Base-by-base conservation (phyloP, 441 rosid species). In the Populus hybrid region DNA sequence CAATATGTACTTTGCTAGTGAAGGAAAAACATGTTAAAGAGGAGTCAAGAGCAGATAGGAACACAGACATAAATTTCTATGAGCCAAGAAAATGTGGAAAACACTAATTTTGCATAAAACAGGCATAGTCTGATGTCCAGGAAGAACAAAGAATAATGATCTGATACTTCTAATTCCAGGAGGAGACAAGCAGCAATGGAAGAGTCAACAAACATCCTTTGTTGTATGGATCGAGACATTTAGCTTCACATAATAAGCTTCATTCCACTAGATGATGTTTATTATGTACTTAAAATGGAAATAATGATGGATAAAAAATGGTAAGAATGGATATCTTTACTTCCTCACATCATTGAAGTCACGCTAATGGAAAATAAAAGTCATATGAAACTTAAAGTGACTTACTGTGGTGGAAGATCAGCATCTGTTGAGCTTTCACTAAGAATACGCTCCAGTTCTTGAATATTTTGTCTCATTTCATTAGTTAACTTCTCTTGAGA, bases 371-470 rank as follows among this genome's bases (percentile, higher is more conserved):
- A 78, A 63, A 28, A 50, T 36, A 71, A 64, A 64, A 35, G 29
- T 31, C 61, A 45, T n/a, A 76, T 53, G 61, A 72, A 77, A 69
- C 56, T 74, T 65, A 18, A 38, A 76, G 83, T 23, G 74, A 93
- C 98, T 89, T 92, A 96, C 98, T 71, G 89, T 50, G 83, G 87
- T 74, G 97, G 97, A 85, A 96, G 97, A 83, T 91, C 93, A 81
- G 86, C 77, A 86, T 96, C 99, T 33, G 89, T 89, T 56, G 93
- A 83, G 80, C 93, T 85, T 85, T 89, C 97, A 86, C 94, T 93
- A 74, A 96, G 87, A 83, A 94, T 79, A 29, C 86, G 94, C 90
- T 96, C 99, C 66, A 96, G 73, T 73, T 94, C 98, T 89, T 94
- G 99, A 84, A 96, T 96, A 82, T 88, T 94, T 83, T 89, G 97